Evolutionary conservation across 164 flowering plant species (phyloP), one percentile per base, ranked within the genome.

Genomic region (Nymphaea thermarum): DNA sequence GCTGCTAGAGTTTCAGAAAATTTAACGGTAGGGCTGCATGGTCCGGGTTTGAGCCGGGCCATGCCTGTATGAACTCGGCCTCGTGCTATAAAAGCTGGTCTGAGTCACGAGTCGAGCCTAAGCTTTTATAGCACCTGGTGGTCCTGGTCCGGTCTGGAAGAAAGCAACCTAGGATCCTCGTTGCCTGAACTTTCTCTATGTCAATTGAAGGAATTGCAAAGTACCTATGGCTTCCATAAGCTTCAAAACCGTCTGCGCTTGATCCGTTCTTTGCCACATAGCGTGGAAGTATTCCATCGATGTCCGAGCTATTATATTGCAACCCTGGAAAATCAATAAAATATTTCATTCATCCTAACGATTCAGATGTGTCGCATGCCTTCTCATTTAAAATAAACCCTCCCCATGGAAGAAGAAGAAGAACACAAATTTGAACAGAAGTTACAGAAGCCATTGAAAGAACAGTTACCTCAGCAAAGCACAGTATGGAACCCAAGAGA

Each of bases 161-260:
- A 25, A 25, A 25, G 36, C 36, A 25, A 25, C 36, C 36, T 25
- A 25, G 36, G 36, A 25, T 25, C 36, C 36, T 25, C 36, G 36
- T 25, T 25, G 36, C 36, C 36, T 25, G 36, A 25, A 25, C 36
- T 25, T 25, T 25, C 36, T 25, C 36, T 25, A 25, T 25, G 36
- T 25, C 36, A 0, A 25, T 25, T 25, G 36, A 25, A 25, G 17
- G 6, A 61, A 6, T 2, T 16, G 63, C 6, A 16, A 11, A 51
- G 14, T 81, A 91, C 97, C 94, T 68, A 85, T 73, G 68, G 88
- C 91, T 77, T 86, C 89, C 43, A 89, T 84, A 11, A 90, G 81
- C 63, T 84, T 79, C 17, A 79, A 79, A 17, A 90, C 43, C 2
- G 86, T 70, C 69, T 81, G 85, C 55, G 77, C 90, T 75, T 83